phyloP scores from a whole-genome alignment of 441 rosid genomes.

The Flueggea neowawraea region DNA sequence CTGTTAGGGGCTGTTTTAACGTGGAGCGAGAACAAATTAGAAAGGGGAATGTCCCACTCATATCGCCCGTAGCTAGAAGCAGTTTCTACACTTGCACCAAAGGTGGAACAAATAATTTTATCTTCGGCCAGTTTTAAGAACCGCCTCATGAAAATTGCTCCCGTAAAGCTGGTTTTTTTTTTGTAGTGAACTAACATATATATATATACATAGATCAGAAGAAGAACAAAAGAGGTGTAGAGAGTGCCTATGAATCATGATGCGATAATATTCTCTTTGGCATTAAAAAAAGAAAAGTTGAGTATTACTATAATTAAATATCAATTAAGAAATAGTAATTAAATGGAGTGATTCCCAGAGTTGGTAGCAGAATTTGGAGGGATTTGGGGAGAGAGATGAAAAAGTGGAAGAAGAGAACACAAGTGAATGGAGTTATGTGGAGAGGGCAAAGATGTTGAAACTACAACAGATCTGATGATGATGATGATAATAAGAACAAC shows the following conservation, averaged over 20 bases:
- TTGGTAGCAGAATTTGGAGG: slow-evolving; percentile 63
- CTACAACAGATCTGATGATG: slow-evolving; percentile 25
- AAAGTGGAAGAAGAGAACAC: slow-evolving; percentile 46
- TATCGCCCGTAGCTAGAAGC: too few species aligned
- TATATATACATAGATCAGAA: slow-evolving; percentile 4
- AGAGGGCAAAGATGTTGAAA: slow-evolving; percentile 11
- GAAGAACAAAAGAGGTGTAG: slow-evolving; percentile 38
- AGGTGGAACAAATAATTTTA: too few species aligned
- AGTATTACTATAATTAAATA: slow-evolving; percentile 5
- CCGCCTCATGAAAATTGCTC: too few species aligned
- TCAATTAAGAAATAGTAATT: slow-evolving; percentile 28
- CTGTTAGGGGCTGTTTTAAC: too few species aligned
- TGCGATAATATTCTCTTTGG: slow-evolving; percentile 44
- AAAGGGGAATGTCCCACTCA: too few species aligned
- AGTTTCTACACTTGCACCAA: too few species aligned
- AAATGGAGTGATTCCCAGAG: slow-evolving; percentile 51
- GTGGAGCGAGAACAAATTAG: too few species aligned
- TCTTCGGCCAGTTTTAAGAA: too few species aligned
- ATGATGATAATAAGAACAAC: slow-evolving; percentile 36
- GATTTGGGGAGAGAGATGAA: slow-evolving; percentile 20
- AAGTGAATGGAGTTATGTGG: slow-evolving; percentile 39
- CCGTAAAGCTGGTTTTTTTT: too few species aligned
- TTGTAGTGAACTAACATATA: too few species aligned
- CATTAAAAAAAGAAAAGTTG: slow-evolving; percentile 5
- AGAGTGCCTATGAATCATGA: slow-evolving; percentile 27